Evolutionary conservation across 495 filamentous ascomycete genomes (phyloP), one percentile per base, ranked within the genome.

Genomic region (Penicillium egyptiacum): DNA sequence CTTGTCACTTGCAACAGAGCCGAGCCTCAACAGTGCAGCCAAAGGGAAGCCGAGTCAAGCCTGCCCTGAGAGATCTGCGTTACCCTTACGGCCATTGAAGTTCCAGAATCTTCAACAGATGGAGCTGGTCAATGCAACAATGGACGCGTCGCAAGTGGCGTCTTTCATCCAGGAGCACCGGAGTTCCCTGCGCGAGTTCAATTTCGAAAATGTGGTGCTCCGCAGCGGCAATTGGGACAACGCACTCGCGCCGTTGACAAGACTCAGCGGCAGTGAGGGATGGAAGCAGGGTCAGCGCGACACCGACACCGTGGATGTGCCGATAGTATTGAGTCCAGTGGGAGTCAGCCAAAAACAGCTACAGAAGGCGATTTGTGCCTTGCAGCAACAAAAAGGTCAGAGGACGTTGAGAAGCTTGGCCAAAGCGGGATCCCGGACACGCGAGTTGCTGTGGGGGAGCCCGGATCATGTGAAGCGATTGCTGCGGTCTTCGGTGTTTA

Each of bases 191-290:
- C 71, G 76, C 26, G 87, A 90, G 58, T 85, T 90, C 65, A 83
- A 88, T 54, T 88, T 92, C 67, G 83, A 89, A 64, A 83, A 86
- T 53, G 81, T 87, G 11, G 72, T 75, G 28, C 74, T 92, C 25
- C 78, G 86, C 17, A 75, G 72, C 50, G 89, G 86, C 20, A 85
- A 74, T 49, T 92, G 88, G 89, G 87, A 92, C 53, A 85, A 89
- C 45, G 89, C 88, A 2, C 77, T 91, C 4, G 82, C 80, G 30
- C 86, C 87, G 3, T 68, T 92, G 56, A 83, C 81, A 46, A 68
- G 69, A 53, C 79, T 79, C 57, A 81, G 75, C 65, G 82, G 82
- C 52, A 80, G 46, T 59, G 77, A 75, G 53, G 68, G 58, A 53
- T 86, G 72, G 80, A 80, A 65, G 54, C 73, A 39, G 14, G 23